phyloP scores from a whole-genome alignment of 805 yeast genomes.

The Suhomyces emberorum region DNA sequence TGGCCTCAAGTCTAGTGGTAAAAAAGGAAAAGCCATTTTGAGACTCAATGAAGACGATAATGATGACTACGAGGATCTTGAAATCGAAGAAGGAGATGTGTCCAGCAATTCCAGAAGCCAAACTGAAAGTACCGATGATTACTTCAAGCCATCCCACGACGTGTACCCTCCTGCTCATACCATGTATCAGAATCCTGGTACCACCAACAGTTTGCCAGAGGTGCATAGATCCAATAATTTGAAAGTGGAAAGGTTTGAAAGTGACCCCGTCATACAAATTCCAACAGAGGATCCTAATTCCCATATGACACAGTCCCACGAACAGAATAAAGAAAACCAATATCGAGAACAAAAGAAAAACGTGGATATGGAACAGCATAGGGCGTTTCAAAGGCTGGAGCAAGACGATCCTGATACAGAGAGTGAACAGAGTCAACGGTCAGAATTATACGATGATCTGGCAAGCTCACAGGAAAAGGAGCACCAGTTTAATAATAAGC shows the following conservation, averaged over 20 bases:
- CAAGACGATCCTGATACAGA: neutral
- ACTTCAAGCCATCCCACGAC: neutral
- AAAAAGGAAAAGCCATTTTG: constrained; percentile 39
- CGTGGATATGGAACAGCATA: neutral
- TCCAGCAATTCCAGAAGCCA: neutral
- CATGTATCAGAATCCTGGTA: neutral
- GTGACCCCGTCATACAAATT: neutral
- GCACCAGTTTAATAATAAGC: neutral
- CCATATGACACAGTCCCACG: neutral
- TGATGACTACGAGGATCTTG: constrained; percentile 36
- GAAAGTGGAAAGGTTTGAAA: neutral
- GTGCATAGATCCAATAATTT: neutral
- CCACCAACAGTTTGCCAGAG: neutral
- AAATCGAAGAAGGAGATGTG: constrained; percentile 10
- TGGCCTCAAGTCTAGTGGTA: constrained; percentile 37
- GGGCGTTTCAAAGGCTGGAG: too few relatives aligned
- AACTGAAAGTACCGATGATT: neutral
- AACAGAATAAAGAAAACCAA: neutral
- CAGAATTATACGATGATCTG: neutral
- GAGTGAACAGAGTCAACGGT: neutral
- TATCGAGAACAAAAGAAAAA: neutral
- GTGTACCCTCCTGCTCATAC: neutral
- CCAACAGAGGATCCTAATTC: neutral
- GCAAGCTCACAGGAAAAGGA: neutral
- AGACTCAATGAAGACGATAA: constrained; percentile 37